Evolutionary conservation across 2,329 filamentous ascomycete species (phyloP).

Genomic region (Didymella keratinophila): DNA sequence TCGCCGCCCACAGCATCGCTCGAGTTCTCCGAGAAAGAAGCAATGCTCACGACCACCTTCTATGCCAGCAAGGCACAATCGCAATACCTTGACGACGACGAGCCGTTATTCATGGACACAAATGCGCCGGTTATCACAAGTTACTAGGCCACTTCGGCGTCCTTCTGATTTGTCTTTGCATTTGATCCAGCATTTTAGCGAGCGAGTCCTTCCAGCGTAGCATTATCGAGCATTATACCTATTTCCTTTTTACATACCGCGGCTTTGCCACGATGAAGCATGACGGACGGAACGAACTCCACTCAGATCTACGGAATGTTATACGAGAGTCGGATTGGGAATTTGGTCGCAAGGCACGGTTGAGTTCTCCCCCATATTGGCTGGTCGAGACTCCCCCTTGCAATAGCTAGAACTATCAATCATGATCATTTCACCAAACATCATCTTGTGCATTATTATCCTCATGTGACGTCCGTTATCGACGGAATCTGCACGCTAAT

Average conservation of each 20-base stretch:
- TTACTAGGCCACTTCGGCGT: constrained; percentile 46
- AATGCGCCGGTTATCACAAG: constrained; percentile 51
- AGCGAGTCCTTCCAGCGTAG: constrained; percentile 47
- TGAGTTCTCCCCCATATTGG: constrained; percentile 33
- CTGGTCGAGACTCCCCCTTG: constrained; percentile 38
- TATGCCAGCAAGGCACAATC: constrained; percentile 52
- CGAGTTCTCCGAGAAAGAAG: constrained; percentile 57
- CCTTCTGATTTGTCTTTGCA: constrained; percentile 46
- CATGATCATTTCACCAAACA: constrained; percentile 28
- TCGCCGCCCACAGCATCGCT: constrained; percentile 56
- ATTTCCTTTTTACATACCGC: constrained; percentile 31
- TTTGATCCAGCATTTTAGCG: constrained; percentile 47
- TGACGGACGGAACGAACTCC: constrained; percentile 18
- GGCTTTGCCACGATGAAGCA: constrained; percentile 21
- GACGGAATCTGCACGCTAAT: constrained; percentile 29
- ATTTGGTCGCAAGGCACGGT: constrained; percentile 24
- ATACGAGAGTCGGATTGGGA: constrained; percentile 15
- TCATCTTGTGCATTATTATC: constrained; percentile 11
- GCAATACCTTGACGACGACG: constrained; percentile 49
- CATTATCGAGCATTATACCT: constrained; percentile 43
- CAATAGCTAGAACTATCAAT: constrained; percentile 35
- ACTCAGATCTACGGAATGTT: constrained; percentile 20
- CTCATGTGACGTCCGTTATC: constrained; percentile 32
- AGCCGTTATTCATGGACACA: constrained; percentile 53
- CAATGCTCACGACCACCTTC: constrained; percentile 57